Base-by-base conservation (phyloP, 176 grass and related monocot genomes). In the Eremochloa ophiuroides region DNA sequence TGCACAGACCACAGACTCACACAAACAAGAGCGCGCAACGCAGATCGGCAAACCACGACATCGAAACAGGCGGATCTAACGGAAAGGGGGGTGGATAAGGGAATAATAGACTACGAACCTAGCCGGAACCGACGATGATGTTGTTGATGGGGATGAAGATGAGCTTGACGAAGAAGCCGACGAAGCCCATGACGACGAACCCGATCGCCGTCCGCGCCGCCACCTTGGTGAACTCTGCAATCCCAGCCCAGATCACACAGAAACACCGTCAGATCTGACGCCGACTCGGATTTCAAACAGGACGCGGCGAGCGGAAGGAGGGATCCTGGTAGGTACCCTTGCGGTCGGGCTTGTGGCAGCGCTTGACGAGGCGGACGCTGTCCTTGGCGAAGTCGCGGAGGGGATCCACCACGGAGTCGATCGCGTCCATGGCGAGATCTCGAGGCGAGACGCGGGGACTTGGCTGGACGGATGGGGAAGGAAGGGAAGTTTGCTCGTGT, bases 311-410 rank as follows among this genome's bases (percentile, higher is more conserved):
- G 56, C 47, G 28, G 38, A 8, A 4, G n/a, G 40, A 66, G 20
- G 1, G 17, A 7, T 4, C 16, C 17, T 17, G 1, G 25, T 29
- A 34, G 82, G 63, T 30, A 93, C 93, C 90, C 73, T 97, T 97
- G 89, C 87, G 92, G 89, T 97, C 94, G 25, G 94, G 94, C 77
- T 95, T 99, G 91, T 99, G 96, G 81, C 96, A 99, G 42, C 96
- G 88, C 86, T 99, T 99, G 72, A 99, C 96, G 64, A 99, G 96
- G 75, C 96, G 96, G 48, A 99, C 55, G 87, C 96, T 99, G 80
- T 99, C 96, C 91, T 95, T 97, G 44, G 92, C 87, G 89, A 97
- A 97, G 72, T 94, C 89, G 80, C 92, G 87, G 85, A 97, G 88
- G 11, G 94, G 94, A 78, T 97, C 94, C 17, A 97, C 89, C 1